Base-by-base conservation (phyloP, 2,329 filamentous ascomycete species). In the Pseudonectria buxi region DNA sequence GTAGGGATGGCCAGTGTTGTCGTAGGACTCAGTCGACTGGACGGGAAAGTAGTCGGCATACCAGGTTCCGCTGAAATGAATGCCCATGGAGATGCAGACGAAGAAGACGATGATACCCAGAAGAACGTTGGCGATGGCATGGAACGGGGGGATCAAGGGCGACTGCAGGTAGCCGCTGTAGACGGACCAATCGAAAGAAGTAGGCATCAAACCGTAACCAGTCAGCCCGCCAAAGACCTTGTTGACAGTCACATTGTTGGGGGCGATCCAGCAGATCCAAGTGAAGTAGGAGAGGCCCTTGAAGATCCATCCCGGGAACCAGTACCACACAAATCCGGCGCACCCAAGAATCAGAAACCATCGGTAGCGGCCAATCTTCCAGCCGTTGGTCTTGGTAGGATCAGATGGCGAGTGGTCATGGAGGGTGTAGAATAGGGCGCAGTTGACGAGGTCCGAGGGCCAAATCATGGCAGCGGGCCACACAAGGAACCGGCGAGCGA, bases 281-380 rank as follows among this genome's bases (percentile, higher is more conserved):
- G 74, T 75, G 48, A 82, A 82, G 45, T 74, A 69, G 25, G 72
- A 76, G 4, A 83, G 61, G 32, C 75, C 77, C 35, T 75, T 75
- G 40, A 76, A 78, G 28, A 83, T 72, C 51, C 73, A 76, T 4
- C 74, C 76, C 0, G 78, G 77, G 47, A 79, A 69, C 70, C 72
- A 79, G 47, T 78, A 76, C 72, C 74, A 72, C 26, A 68, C 53
- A 39, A 69, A 69, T 15, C 72, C 68, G 13, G 59, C 69, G 16
- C 59, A 51, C 44, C 74, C 72, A 25, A 78, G 64, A 45, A 72
- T 71, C 36, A 80, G 51, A 60, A 83, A 83, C 55, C 75, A 75
- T 43, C 67, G 69, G 56, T 80, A 82, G 33, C 78, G 72, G n/a
- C 74, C 71, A 32, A 83, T 69, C 24, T 52, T 67, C 80, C 81